Evolutionary conservation across 371 early-diverging fungal species (phyloP).

Genomic region (Actinomortierella ambigua): DNA sequence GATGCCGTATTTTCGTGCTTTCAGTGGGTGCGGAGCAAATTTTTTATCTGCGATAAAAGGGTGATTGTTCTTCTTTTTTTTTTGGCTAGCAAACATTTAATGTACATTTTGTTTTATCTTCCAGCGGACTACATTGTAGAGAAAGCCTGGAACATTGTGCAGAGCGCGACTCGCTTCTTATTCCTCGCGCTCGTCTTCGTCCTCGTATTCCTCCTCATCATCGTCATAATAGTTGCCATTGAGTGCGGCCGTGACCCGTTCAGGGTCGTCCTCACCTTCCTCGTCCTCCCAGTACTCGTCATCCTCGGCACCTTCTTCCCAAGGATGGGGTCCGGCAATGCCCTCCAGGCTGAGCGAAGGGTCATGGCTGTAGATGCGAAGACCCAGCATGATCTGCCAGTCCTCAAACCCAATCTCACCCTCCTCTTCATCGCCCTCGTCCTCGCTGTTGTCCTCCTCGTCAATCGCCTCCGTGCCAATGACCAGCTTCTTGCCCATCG

Average conservation of each 20-base stretch:
- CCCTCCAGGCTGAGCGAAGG: conserved; percentile 1
- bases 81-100: too few species aligned
- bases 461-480: conserved; percentile 3
- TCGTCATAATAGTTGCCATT: background rate
- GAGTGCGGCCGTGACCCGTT: background rate
- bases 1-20: too few species aligned
- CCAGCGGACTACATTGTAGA: too few species aligned
- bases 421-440: conserved; percentile 1
- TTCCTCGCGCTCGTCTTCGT: background rate
- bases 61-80: too few species aligned
- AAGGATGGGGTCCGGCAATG: conserved; percentile 1
- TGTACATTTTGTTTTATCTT: too few species aligned
- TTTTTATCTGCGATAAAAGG: too few species aligned
- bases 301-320: background rate
- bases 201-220: background rate
- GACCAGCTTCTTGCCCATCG: conserved; percentile 3
- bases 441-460: conserved; percentile 1
- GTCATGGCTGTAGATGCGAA: conserved; percentile 9
- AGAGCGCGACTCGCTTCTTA: too few species aligned
- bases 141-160: too few species aligned
- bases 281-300: background rate
- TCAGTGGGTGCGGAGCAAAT: too few species aligned
- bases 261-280: background rate
- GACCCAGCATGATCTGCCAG: conserved; percentile 10
- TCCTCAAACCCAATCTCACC: background rate